Percentiles rank a stretch among this genome's conserved stretches.
These are phyloP conservation scores for Hypoxylon sp. DNA, from an alignment of 2,329 filamentous ascomycete genomes.

Conservation along the genomic window DNA sequence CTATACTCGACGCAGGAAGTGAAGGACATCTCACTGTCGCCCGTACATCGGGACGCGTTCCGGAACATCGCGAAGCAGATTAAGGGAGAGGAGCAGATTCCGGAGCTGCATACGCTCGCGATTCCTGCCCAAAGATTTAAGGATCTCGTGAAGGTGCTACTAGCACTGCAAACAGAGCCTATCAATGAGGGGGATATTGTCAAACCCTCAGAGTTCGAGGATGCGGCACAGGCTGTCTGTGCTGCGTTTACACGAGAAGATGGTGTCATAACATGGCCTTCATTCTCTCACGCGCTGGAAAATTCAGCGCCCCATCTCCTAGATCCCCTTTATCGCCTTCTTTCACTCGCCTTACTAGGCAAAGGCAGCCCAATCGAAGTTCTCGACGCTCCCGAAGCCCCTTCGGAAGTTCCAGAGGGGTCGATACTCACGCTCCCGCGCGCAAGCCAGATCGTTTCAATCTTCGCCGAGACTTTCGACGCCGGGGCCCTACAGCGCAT, in stretches of 20 bases:
- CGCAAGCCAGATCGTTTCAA: conserved; percentile 27
- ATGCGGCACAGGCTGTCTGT: conserved; percentile 20
- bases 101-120: conserved; percentile 25
- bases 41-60: conserved; percentile 33
- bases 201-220: conserved; percentile 9
- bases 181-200: not conserved
- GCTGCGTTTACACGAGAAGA: conserved; percentile 16
- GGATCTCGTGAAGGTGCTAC: conserved; percentile 19
- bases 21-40: conserved; percentile 13
- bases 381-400: not conserved
- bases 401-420: conserved; percentile 2
- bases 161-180: conserved; percentile 15
- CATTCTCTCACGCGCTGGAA: conserved; percentile 21
- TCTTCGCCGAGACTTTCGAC: conserved; percentile 18
- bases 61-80: conserved; percentile 30
- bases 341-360: conserved; percentile 18
- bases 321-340: conserved; percentile 26
- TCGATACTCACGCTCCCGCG: conserved; percentile 23
- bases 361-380: conserved; percentile 5
- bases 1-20: conserved; percentile 39
- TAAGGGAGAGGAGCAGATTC: conserved; percentile 9
- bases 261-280: conserved; percentile 28
- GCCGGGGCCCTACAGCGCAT: conserved; percentile 7
- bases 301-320: conserved; percentile 17
- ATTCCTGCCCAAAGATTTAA: conserved; percentile 19